Evolutionary conservation across 108 stramenopile species (phyloP).

Genomic region (Skeletonema tropicum): DNA sequence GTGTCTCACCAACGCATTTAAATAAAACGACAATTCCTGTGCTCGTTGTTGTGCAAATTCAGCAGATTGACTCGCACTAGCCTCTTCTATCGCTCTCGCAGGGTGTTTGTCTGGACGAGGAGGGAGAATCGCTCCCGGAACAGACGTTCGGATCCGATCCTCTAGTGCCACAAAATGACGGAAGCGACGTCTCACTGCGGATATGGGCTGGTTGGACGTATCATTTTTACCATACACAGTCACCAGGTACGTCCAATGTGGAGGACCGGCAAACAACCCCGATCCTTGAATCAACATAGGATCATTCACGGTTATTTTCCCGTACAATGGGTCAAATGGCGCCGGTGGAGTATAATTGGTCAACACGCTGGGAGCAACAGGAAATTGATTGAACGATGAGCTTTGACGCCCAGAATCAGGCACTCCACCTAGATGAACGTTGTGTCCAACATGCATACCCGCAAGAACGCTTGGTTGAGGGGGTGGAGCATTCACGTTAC

Average conservation of each 20-base stretch:
- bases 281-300: constrained; percentile 73
- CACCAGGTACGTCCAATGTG: constrained; percentile 86
- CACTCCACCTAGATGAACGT: constrained; percentile 39
- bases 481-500: constrained; percentile 3
- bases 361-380: constrained; percentile 17
- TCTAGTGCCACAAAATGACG: constrained; percentile 87
- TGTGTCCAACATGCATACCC: constrained; percentile 46
- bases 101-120: constrained; percentile 89
- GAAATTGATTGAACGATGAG: constrained; percentile 3
- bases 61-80: constrained; percentile 74
- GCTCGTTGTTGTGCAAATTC: constrained; percentile 81
- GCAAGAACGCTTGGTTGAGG: constrained; percentile 31
- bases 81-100: constrained; percentile 85
- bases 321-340: constrained; percentile 59
- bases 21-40: constrained; percentile 65
- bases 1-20: constrained; percentile 68
- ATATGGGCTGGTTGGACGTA: constrained; percentile 38
- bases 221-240: constrained; percentile 47
- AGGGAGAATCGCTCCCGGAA: constrained; percentile 82
- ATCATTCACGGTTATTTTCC: constrained; percentile 58
- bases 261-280: constrained; percentile 59
- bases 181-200: constrained; percentile 84
- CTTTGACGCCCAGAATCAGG: constrained; percentile 46
- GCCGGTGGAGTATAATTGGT: constrained; percentile 41
- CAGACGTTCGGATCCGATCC: constrained; percentile 68